A percentile compares a stretch with the other conserved stretches of the same genome.
phyloP scores from a whole-genome alignment of 2,329 filamentous ascomycete species.

The Microdochium trichocladiopsis region DNA sequence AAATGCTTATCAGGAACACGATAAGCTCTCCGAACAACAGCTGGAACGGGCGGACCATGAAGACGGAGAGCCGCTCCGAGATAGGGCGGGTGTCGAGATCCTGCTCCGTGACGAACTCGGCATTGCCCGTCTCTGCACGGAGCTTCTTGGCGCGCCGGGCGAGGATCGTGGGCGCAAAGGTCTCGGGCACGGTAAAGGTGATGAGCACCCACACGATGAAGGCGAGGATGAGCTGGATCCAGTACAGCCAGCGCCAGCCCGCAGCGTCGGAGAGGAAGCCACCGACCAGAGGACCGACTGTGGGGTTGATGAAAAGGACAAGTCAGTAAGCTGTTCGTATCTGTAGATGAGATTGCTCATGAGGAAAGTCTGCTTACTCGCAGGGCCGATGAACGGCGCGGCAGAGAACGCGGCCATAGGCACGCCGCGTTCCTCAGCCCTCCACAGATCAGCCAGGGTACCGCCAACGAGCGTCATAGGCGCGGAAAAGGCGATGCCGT shows the following conservation, averaged over 20 bases:
- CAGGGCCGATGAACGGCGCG: slow-evolving; percentile 76
- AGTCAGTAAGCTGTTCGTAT: slow-evolving; percentile 8
- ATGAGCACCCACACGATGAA: slow-evolving; percentile 66
- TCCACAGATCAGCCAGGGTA: slow-evolving; percentile 79
- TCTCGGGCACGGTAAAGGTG: slow-evolving; percentile 85
- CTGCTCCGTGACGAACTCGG: slow-evolving; percentile 67
- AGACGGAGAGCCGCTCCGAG: slow-evolving; percentile 61
- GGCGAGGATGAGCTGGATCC: slow-evolving; percentile 75
- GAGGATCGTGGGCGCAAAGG: slow-evolving; percentile 76
- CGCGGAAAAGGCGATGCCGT: slow-evolving; percentile 77
- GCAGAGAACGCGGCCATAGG: slow-evolving; percentile 83
- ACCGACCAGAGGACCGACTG: slow-evolving; percentile 65
- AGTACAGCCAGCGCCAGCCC: slow-evolving; percentile 82
- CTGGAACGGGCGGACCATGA: slow-evolving; percentile 77
- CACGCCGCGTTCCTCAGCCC: slow-evolving; percentile 73
- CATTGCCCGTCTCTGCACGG: slow-evolving; percentile 59
- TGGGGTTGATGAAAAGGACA: not conserved
- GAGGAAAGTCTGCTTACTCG: no score
- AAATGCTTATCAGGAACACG: slow-evolving; percentile 74
- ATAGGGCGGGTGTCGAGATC: slow-evolving; percentile 70
- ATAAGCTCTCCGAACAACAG: slow-evolving; percentile 80
- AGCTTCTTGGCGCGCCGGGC: slow-evolving; percentile 63
- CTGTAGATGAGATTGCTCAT: no score
- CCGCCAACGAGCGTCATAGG: slow-evolving; percentile 84
- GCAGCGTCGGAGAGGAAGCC: slow-evolving; percentile 65